Conservation (phyloP, 257 asterid species). For the Nicotiana obtusifolia region DNA sequence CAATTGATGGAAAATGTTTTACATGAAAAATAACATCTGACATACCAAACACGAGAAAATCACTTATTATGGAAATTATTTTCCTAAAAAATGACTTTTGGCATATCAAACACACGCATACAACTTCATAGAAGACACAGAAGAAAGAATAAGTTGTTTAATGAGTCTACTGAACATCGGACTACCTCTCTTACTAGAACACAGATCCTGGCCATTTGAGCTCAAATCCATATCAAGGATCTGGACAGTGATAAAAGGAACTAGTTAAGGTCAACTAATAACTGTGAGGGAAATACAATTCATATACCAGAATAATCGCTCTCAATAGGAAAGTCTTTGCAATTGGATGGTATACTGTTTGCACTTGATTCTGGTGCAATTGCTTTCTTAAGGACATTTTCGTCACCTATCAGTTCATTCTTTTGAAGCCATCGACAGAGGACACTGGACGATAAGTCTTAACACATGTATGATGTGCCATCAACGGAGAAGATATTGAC, state of each 20-base stretch:
- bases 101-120: background rate
- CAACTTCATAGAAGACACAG: slow-evolving; percentile 2
- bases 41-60: background rate
- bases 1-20: background rate
- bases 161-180: slow-evolving; percentile 11
- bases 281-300: background rate
- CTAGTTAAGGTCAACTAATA: background rate
- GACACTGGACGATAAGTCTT: slow-evolving; percentile 30
- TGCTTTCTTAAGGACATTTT: background rate
- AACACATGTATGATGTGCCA: slow-evolving; percentile 23
- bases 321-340: too few relatives aligned
- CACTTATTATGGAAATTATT: background rate
- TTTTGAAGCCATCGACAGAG: slow-evolving; percentile 25
- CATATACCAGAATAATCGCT: slow-evolving; percentile 1
- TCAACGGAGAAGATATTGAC: slow-evolving; percentile 25
- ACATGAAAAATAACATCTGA: background rate
- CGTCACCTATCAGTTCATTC: background rate
- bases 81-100: background rate
- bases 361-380: background rate
- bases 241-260: slow-evolving; percentile 30
- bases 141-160: background rate
- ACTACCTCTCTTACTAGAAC: slow-evolving; percentile 46
- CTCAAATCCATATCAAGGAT: slow-evolving; percentile 69
- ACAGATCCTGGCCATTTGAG: slow-evolving; percentile 39
- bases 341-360: too few relatives aligned